phyloP scores from a whole-genome alignment of 495 filamentous ascomycete species.

The Cercophora scortea region DNA sequence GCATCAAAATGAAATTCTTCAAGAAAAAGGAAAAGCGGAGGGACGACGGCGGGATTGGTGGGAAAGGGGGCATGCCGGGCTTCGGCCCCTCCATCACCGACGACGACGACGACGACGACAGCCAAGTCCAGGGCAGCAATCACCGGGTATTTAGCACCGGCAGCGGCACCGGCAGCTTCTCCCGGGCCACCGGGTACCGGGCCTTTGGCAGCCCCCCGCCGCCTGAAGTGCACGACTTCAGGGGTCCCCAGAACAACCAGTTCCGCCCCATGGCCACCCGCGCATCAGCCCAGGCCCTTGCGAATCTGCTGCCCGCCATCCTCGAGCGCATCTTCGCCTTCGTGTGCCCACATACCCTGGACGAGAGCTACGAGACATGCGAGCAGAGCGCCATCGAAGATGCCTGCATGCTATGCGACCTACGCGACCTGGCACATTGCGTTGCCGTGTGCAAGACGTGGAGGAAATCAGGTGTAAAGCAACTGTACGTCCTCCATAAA shows the following conservation, averaged over 20 bases:
- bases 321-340: conserved; percentile 67
- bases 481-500: conserved; percentile 48
- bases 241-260: not conserved
- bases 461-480: conserved; percentile 45
- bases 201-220: conserved; percentile 11
- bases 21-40: conserved; percentile 27
- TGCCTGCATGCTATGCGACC: conserved; percentile 92
- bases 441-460: conserved; percentile 65
- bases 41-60: conserved; percentile 5
- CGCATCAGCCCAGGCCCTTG: conserved; percentile 22
- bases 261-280: conserved; percentile 14
- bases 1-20: conserved; percentile 35
- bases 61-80: conserved; percentile 3
- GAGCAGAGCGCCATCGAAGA: conserved; percentile 76
- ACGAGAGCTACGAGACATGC: conserved; percentile 70
- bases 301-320: conserved; percentile 52
- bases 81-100: conserved; percentile 5
- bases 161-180: conserved; percentile 1
- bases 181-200: conserved; percentile 6
- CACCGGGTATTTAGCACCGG: not conserved
- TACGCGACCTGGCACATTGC: conserved; percentile 82
- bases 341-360: conserved; percentile 75
- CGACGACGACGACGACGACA: not conserved
- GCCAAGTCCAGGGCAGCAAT: not conserved
- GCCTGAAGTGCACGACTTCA: not conserved